Conservation (phyloP, 2,329 filamentous ascomycete species). For the Xenoacremonium recifei region DNA sequence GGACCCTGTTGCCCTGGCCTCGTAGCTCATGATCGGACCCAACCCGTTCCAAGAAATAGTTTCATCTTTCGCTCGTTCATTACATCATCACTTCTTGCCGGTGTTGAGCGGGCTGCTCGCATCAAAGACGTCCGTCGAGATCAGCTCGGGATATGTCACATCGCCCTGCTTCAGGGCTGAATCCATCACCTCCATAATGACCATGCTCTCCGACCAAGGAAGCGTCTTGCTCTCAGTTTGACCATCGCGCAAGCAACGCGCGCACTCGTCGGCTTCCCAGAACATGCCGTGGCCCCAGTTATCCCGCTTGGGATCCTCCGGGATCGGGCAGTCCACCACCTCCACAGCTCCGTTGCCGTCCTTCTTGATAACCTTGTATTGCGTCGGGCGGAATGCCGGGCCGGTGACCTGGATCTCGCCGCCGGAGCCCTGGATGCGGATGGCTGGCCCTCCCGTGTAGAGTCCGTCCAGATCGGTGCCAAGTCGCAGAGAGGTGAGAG, state of each 20-base stretch:
- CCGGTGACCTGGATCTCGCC: slow-evolving; percentile 81
- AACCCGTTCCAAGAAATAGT: no score
- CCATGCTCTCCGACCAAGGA: slow-evolving; percentile 72
- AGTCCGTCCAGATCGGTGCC: slow-evolving; percentile 60
- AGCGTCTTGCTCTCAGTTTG: slow-evolving; percentile 71
- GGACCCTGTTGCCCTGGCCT: not conserved
- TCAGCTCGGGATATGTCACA: slow-evolving; percentile 53
- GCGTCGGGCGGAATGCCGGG: slow-evolving; percentile 66
- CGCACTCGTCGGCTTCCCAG: slow-evolving; percentile 82
- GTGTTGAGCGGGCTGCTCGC: slow-evolving; percentile 60
- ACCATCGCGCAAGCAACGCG: slow-evolving; percentile 72
- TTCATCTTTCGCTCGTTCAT: not conserved
- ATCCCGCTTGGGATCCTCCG: slow-evolving; percentile 45
- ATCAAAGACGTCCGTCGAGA: slow-evolving; percentile 58
- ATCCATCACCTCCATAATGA: slow-evolving; percentile 77
- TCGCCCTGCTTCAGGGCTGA: slow-evolving; percentile 52
- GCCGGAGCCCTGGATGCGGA: slow-evolving; percentile 76
- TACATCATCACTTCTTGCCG: slow-evolving; percentile 39
- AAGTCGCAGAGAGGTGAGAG: slow-evolving; percentile 63
- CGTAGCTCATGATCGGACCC: not conserved
- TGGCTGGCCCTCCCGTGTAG: slow-evolving; percentile 60
- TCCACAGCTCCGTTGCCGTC: slow-evolving; percentile 47
- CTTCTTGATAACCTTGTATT: slow-evolving; percentile 61
- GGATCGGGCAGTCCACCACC: slow-evolving; percentile 53
- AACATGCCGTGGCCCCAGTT: slow-evolving; percentile 78